Percentiles rank a stretch among this genome's conserved stretches.
These are phyloP conservation scores for Fusarium keratoplasticum DNA, from an alignment of 2,329 filamentous ascomycete species.

Conservation along the genomic window DNA sequence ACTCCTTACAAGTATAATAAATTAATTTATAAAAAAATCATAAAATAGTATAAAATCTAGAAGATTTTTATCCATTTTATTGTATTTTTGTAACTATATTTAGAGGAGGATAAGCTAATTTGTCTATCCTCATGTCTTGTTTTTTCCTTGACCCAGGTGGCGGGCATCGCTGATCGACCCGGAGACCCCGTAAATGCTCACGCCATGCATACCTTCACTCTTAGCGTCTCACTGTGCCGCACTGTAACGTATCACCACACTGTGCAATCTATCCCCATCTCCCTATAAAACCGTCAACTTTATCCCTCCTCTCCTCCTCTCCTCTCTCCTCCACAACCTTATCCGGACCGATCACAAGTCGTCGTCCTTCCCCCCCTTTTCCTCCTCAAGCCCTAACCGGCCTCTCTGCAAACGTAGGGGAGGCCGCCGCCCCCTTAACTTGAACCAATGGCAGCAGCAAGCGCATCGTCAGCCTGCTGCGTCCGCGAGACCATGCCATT, in stretches of 20 bases:
- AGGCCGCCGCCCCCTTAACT: constrained; percentile 43
- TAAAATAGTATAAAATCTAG: too few relatives aligned
- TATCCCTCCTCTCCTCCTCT: background rate
- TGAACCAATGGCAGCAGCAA: constrained; percentile 42
- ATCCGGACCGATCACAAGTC: constrained; percentile 14
- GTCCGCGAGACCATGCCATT: constrained; percentile 23
- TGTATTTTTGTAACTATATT: too few relatives aligned
- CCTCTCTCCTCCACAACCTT: constrained; percentile 15
- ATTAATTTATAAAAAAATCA: too few relatives aligned
- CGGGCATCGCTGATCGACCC: background rate
- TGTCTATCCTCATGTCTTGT: too few relatives aligned
- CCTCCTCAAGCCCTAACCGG: constrained; percentile 29
- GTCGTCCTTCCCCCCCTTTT: constrained; percentile 2
- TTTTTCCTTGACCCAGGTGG: too few relatives aligned
- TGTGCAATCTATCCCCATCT: constrained; percentile 15
- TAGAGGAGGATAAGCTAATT: too few relatives aligned
- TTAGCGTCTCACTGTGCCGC: background rate
- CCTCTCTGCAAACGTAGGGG: constrained; percentile 41
- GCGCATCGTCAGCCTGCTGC: constrained; percentile 22
- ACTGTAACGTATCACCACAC: constrained; percentile 25
- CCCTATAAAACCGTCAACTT: background rate
- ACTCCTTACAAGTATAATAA: too few relatives aligned
- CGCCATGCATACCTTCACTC: background rate
- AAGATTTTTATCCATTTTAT: too few relatives aligned
- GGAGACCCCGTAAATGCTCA: background rate